Evolutionary conservation across 139 green algal genomes (phyloP), one percentile per base, ranked within the genome.

Genomic region (Chlorella sp.): DNA sequence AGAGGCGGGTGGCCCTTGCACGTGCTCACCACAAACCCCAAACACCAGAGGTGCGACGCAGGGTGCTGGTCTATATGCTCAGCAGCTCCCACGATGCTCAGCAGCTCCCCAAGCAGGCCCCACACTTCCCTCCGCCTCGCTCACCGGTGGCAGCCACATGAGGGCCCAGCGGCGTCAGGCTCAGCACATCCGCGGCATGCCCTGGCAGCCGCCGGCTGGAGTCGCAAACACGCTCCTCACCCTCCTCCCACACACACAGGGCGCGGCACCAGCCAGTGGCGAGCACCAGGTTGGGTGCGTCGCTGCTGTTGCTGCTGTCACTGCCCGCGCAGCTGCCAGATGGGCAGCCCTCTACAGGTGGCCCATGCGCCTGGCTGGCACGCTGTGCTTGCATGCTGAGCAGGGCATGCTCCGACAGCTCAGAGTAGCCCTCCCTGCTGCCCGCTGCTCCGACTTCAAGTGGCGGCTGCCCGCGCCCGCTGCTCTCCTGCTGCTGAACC

Each of bases 191-290:
- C 7, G 73, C 73, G 17, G 70, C 63, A 87, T 97, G 94, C 1
- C 92, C 92, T 57, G 91, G 83, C 36, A 94, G 92, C 16, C 78
- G 86, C 26, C 87, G 88, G 83, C 94, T 93, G 28, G 90, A 78
- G 2, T 39, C 47, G 18, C 93, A 86, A 39, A 38, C 41, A 9
- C 89, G 84, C 34, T 91, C 90, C 39, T 94, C 93, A 28, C 86
- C 60, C 68, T 97, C 93, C 84, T 95, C 87, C 93, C 94, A 97
- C 55, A 95, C 88, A 83, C 93, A 94, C 38, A 95, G 87, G 88
- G 93, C 92, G 67, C 84, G 84, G 69, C 94, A 95, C 94, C 94
- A 97, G 0, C 94, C 94, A n/a, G 91, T 90, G n/a, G 94, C 94
- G 38, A 88, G 64, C 38, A 86, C 76, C 68, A 87, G 47, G 76